These are phyloP conservation scores for Puccinia brachypodii DNA, from an alignment of 1,284 basidiomycete genomes.

Conservation along the genomic window DNA sequence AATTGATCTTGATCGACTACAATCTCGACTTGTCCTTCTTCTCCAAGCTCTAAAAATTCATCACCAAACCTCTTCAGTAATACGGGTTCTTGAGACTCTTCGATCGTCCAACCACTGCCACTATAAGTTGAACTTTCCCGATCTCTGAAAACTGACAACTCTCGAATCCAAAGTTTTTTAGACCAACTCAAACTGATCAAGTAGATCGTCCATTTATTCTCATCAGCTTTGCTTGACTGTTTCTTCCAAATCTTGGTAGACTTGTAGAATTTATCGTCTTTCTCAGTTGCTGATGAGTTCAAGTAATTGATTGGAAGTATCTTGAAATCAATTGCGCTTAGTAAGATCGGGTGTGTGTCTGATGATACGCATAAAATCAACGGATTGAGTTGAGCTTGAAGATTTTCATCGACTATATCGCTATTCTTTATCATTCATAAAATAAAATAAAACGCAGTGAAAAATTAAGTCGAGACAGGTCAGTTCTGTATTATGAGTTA, in stretches of 20 bases:
- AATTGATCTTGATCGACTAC: slow-evolving; percentile 8
- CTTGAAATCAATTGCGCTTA: slow-evolving; percentile 10
- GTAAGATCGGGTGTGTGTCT: not conserved
- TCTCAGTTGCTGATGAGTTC: slow-evolving; percentile 6
- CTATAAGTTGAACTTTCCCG: not conserved
- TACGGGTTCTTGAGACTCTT: slow-evolving; percentile 5
- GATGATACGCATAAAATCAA: slow-evolving; percentile 20
- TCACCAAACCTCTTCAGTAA: not conserved
- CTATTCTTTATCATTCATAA: slow-evolving; percentile 14
- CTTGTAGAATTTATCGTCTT: not conserved
- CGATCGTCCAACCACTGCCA: slow-evolving; percentile 26
- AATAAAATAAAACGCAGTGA: not conserved
- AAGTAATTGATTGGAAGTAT: slow-evolving; percentile 2
- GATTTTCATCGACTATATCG: not conserved
- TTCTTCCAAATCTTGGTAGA: slow-evolving; percentile 7
- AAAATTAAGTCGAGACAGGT: not conserved
- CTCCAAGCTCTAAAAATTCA: slow-evolving; percentile 16
- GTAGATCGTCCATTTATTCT: slow-evolving; percentile 20
- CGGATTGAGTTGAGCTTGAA: not conserved
- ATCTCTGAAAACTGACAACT: slow-evolving; percentile 1
- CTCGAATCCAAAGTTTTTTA: slow-evolving; percentile 21
- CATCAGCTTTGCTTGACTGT: not conserved
- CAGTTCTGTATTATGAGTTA: not conserved
- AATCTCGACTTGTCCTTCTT: slow-evolving; percentile 7
- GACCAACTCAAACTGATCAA: slow-evolving; percentile 30